Evolutionary conservation across 306 rosid species (phyloP).

Genomic region (Cajanus cajan): DNA sequence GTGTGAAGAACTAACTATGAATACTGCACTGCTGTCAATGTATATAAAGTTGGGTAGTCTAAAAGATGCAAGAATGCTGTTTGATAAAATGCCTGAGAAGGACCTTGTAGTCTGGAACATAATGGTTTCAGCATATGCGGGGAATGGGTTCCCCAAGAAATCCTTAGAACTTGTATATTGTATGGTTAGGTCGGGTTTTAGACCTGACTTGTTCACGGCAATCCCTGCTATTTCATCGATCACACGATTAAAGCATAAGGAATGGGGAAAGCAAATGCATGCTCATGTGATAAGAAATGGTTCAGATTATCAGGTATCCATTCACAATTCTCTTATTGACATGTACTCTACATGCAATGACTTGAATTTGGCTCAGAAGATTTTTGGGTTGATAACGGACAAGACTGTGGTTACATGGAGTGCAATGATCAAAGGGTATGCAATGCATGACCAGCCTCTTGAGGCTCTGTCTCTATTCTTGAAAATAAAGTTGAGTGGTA

Average conservation of each 20-base stretch:
- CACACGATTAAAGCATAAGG: conserved; percentile 36
- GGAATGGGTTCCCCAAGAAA: conserved; percentile 36
- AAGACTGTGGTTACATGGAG: conserved; percentile 78
- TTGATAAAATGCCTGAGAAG: conserved; percentile 63
- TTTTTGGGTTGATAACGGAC: conserved; percentile 39
- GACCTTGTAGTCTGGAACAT: conserved; percentile 81
- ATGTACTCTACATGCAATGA: conserved; percentile 56
- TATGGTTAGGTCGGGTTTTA: conserved; percentile 59
- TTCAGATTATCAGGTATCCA: conserved; percentile 57
- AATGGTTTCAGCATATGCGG: conserved; percentile 57
- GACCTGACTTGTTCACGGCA: conserved; percentile 71
- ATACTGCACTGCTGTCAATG: conserved; percentile 69
- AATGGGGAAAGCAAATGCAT: conserved; percentile 69
- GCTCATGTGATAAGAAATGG: conserved; percentile 68
- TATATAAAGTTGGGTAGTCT: conserved; percentile 58
- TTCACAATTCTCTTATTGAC: conserved; percentile 69
- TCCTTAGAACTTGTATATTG: conserved; percentile 49
- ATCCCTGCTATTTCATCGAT: conserved; percentile 68
- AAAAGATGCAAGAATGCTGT: conserved; percentile 46
- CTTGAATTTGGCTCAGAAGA: conserved; percentile 41
- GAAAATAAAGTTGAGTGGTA: conserved; percentile 56
- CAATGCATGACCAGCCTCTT: conserved; percentile 40
- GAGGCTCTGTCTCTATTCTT: conserved; percentile 59
- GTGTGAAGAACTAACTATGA: conserved; percentile 50
- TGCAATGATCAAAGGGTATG: conserved; percentile 70